Evolutionary conservation across 2,329 filamentous ascomycete genomes (phyloP), one percentile per base, ranked within the genome.

Genomic region (Colletotrichum abscissum): DNA sequence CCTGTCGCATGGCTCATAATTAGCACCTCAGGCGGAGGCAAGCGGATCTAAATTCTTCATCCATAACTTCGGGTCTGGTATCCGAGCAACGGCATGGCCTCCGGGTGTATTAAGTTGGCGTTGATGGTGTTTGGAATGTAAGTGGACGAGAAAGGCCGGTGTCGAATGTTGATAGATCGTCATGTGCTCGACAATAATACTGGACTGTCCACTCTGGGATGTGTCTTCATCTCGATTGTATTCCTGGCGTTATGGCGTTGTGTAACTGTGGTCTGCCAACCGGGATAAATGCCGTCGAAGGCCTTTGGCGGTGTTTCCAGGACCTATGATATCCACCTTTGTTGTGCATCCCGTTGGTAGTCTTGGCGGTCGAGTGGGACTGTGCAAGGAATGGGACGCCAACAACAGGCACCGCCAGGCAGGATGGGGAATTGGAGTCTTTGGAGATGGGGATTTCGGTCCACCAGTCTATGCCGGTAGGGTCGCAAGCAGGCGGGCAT

Each of bases 321-420:
- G 54, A 56, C 30, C 35, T 56, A 46, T 49, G n/a, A 46, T 24
- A 55, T 57, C 67, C 67, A 60, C 55, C 33, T 49, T 46, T 56
- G 6, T 35, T 56, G 46, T 56, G 35, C 35, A 69, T 73, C 60
- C 55, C 2, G 46, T 14, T 38, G 24, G 60, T 33, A 56, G 49
- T 55, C 67, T 73, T 73, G 67, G 67, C 56, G 52, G 46, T 56
- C 60, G n/a, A 55, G 26, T 66, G 67, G 46, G 55, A 22, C 66
- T 16, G 28, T 12, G 69, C 63, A 62, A 26, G 63, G 63, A 67
- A 56, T 24, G 35, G 57, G 46, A 49, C 19, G 49, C 33, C 56
- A 66, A 30, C 42, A 55, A 30, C 38, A 58, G 38, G 55, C 67
- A 66, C 38, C 65, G 62, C 60, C 56, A 67, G n/a, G 46, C 28